Percentiles rank a stretch among this genome's conserved stretches.
These are phyloP conservation scores for Candolleomyces aberdarensis DNA, from an alignment of 768 basidiomycete species.

Conservation along the genomic window DNA sequence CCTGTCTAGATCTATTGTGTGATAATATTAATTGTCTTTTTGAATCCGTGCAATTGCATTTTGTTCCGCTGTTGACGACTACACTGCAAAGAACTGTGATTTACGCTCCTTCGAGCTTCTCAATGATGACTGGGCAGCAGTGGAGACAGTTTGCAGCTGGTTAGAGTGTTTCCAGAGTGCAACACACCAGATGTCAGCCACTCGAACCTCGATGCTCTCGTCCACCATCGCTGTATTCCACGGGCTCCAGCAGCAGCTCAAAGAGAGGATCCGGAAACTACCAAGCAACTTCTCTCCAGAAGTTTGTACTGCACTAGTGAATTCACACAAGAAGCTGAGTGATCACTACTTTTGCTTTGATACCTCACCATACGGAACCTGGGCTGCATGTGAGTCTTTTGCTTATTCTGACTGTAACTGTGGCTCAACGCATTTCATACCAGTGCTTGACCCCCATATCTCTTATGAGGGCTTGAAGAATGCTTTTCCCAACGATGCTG, in stretches of 20 bases:
- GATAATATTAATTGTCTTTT: not conserved
- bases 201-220: conserved; percentile 26
- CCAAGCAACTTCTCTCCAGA: conserved; percentile 14
- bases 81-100: conserved; percentile 13
- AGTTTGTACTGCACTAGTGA: conserved; percentile 18
- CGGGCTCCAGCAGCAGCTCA: conserved; percentile 23
- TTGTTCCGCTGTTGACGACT: conserved; percentile 13
- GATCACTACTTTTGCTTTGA: conserved; percentile 31
- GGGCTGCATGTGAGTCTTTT: conserved; percentile 24
- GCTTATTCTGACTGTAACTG: not conserved
- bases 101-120: conserved; percentile 15
- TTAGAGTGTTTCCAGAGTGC: conserved; percentile 24
- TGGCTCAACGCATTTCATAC: not conserved
- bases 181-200: conserved; percentile 31
- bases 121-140: conserved; percentile 24
- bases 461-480: conserved; percentile 17
- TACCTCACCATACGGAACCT: conserved; percentile 26
- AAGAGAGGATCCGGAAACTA: conserved; percentile 12
- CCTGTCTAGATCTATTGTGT: not conserved
- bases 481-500: conserved; percentile 20
- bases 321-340: conserved; percentile 29
- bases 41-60: conserved; percentile 23
- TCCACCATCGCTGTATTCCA: conserved; percentile 25
- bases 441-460: conserved; percentile 34
- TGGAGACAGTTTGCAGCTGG: conserved; percentile 21